These are phyloP conservation scores for Cyberlindnera mycetangii DNA, from an alignment of 805 yeast genomes.

Conservation along the genomic window DNA sequence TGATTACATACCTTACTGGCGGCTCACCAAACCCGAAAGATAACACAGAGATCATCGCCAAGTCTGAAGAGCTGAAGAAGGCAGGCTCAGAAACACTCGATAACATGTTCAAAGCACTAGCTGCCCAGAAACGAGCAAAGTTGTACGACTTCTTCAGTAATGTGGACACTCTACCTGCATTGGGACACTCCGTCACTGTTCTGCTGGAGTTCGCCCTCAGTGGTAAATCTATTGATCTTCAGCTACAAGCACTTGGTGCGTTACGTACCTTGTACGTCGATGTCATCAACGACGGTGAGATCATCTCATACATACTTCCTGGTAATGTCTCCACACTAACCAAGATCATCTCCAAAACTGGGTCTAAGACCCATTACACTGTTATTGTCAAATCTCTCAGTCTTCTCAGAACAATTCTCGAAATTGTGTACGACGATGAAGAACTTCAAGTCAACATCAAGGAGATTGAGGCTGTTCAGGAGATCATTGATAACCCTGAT, in stretches of 20 bases:
- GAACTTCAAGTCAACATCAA: conserved; percentile 30
- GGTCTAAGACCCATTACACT: conserved; percentile 35
- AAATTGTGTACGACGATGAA: conserved; percentile 40
- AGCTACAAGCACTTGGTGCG: conserved; percentile 33
- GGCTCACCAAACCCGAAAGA: conserved; percentile 38
- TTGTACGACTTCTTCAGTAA: conserved; percentile 30
- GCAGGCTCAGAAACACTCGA: conserved; percentile 35
- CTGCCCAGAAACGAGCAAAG: conserved; percentile 20
- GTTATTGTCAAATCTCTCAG: conserved; percentile 33
- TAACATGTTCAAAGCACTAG: conserved; percentile 32
- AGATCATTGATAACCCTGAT: conserved; percentile 14
- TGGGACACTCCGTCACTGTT: conserved; percentile 47
- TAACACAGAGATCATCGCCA: conserved; percentile 21
- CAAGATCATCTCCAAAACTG: conserved; percentile 34
- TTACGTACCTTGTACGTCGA: conserved; percentile 34
- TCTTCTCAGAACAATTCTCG: conserved; percentile 31
- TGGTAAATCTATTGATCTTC: conserved; percentile 30
- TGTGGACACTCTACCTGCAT: conserved; percentile 37
- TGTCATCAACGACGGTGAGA: conserved; percentile 43
- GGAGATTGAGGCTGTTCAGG: conserved; percentile 21
- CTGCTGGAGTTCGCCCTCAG: conserved; percentile 35
- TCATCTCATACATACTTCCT: conserved; percentile 46
- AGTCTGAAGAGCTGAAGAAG: conserved; percentile 35
- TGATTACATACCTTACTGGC: conserved; percentile 45
- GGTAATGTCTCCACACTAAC: conserved; percentile 47